phyloP scores from a whole-genome alignment of 306 rosid genomes.

The Dalbergia cultrata region DNA sequence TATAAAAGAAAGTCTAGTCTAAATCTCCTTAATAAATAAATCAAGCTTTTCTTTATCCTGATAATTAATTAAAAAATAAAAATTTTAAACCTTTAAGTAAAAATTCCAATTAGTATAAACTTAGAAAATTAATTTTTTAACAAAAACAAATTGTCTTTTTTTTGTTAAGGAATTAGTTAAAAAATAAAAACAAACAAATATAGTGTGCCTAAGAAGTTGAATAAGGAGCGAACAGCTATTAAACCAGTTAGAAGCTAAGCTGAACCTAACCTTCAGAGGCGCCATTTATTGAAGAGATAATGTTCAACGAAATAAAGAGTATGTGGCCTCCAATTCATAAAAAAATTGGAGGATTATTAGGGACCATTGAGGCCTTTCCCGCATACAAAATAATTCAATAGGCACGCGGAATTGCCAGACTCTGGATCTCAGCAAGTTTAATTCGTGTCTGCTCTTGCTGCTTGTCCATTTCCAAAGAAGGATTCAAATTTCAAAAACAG shows the following conservation, averaged over 20 bases:
- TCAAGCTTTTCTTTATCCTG: no score
- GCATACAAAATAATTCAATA: slow-evolving; percentile 17
- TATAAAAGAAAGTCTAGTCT: no score
- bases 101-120: no score
- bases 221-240: no score
- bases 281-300: slow-evolving; percentile 45
- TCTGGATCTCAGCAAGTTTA: slow-evolving; percentile 18
- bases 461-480: slow-evolving; percentile 15
- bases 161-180: background rate
- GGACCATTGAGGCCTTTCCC: slow-evolving; percentile 18
- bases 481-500: slow-evolving; percentile 7
- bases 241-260: background rate
- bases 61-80: no score
- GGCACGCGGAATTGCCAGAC: slow-evolving; percentile 37
- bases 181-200: background rate
- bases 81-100: no score
- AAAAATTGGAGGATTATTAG: slow-evolving; percentile 5
- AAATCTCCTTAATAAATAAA: no score
- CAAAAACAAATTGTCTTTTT: no score
- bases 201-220: no score
- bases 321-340: slow-evolving; percentile 36
- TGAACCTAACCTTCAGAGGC: slow-evolving; percentile 41
- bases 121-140: no score
- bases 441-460: slow-evolving; percentile 32
- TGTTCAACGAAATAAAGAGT: slow-evolving; percentile 16